Evolutionary conservation across 768 basidiomycete species (phyloP).

Genomic region (Pisolithus sp.): DNA sequence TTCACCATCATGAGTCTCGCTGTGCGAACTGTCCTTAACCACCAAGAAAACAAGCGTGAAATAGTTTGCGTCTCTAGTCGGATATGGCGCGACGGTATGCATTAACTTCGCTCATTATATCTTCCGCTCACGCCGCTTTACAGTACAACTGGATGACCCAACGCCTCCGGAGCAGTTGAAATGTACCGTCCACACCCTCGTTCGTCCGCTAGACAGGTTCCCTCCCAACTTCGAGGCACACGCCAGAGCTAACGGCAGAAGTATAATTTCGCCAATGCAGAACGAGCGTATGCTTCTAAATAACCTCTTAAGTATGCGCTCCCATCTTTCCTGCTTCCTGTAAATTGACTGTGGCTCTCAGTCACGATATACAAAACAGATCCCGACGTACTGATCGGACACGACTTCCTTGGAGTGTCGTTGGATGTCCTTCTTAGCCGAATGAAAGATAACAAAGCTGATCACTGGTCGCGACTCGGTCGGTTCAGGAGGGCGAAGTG

Average conservation of each 20-base stretch:
- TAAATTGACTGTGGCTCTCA: slow-evolving; percentile 20
- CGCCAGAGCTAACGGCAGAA: slow-evolving; percentile 58
- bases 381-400: slow-evolving; percentile 91
- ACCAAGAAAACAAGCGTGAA: slow-evolving; percentile 90
- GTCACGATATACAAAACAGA: slow-evolving; percentile 79
- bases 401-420: slow-evolving; percentile 87
- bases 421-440: slow-evolving; percentile 88
- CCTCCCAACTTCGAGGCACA: slow-evolving; percentile 76
- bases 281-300: slow-evolving; percentile 86
- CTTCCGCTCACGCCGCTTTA: neutral
- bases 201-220: slow-evolving; percentile 83
- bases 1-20: slow-evolving; percentile 90
- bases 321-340: neutral
- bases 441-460: slow-evolving; percentile 83
- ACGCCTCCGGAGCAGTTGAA: slow-evolving; percentile 84
- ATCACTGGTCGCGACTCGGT: slow-evolving; percentile 92
- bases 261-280: slow-evolving; percentile 63
- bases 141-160: slow-evolving; percentile 86
- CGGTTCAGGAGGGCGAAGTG: slow-evolving; percentile 80
- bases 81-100: slow-evolving; percentile 70
- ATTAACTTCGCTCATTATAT: neutral
- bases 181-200: slow-evolving; percentile 79
- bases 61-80: slow-evolving; percentile 80
- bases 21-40: slow-evolving; percentile 87
- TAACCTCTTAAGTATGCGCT: slow-evolving; percentile 59